Evolutionary conservation across 2,329 filamentous ascomycete genomes (phyloP).

Genomic region (Colletotrichum sp.): DNA sequence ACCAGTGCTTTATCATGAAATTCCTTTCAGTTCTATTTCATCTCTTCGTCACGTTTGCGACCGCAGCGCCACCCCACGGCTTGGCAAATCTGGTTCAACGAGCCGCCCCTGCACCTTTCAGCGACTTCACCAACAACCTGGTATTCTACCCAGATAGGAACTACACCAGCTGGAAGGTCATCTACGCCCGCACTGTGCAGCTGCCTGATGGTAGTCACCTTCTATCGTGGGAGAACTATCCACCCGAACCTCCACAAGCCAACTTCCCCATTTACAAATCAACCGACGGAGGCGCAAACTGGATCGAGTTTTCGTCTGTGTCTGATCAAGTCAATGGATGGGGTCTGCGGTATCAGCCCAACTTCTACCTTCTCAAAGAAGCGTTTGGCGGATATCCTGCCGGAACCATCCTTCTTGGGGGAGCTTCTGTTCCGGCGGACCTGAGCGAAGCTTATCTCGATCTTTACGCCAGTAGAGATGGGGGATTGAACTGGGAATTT

Average conservation of each 20-base stretch:
- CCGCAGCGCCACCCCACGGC: not conserved
- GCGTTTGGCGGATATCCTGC: slow-evolving; percentile 60
- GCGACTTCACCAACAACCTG: slow-evolving; percentile 1
- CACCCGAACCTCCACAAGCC: slow-evolving; percentile 57
- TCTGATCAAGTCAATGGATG: slow-evolving; percentile 67
- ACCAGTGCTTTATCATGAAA: not conserved
- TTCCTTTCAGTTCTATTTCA: not conserved
- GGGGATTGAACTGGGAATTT: slow-evolving; percentile 68
- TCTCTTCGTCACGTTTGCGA: not conserved
- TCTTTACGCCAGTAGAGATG: slow-evolving; percentile 68
- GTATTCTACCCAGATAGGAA: not conserved
- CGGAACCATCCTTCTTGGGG: slow-evolving; percentile 69
- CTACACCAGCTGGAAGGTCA: not conserved
- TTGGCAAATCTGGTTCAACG: not conserved
- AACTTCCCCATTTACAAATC: slow-evolving; percentile 60
- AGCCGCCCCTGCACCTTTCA: not conserved
- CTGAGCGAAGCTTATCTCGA: slow-evolving; percentile 70
- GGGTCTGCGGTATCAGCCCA: slow-evolving; percentile 73
- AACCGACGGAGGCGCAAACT: slow-evolving; percentile 59
- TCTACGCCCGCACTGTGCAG: not conserved
- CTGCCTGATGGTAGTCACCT: slow-evolving; percentile 28
- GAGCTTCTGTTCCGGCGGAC: slow-evolving; percentile 63
- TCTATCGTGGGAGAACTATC: slow-evolving; percentile 61
- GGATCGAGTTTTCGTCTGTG: slow-evolving; percentile 67
- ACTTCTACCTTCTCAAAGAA: slow-evolving; percentile 66